These are phyloP conservation scores for Graphilbum ipis-grandicollis DNA, from an alignment of 2,329 filamentous ascomycete species.

Conservation along the genomic window DNA sequence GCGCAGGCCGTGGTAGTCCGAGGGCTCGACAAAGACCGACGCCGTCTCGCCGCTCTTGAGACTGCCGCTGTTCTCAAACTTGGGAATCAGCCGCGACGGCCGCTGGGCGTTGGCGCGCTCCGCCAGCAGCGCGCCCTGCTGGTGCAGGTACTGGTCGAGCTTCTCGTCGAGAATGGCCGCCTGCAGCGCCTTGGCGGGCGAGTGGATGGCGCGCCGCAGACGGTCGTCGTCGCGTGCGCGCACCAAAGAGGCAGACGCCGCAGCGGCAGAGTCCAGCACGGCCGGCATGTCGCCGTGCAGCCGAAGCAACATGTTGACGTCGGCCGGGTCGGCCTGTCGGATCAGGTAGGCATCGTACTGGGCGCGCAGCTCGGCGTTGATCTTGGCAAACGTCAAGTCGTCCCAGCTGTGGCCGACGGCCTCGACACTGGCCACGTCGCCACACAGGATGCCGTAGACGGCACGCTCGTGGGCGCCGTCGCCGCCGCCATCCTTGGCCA, in stretches of 20 bases:
- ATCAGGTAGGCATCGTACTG: slow-evolving; percentile 12
- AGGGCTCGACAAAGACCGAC: too few relatives aligned
- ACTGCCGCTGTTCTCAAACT: slow-evolving; percentile 15
- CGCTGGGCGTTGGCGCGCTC: slow-evolving; percentile 22
- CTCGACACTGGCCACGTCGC: slow-evolving; percentile 61
- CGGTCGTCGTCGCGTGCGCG: not conserved
- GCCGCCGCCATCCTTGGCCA: slow-evolving; percentile 43
- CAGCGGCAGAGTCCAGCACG: not conserved
- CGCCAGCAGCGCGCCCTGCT: slow-evolving; percentile 37
- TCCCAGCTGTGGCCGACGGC: slow-evolving; percentile 33
- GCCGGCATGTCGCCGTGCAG: slow-evolving; percentile 8
- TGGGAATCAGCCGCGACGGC: slow-evolving; percentile 25
- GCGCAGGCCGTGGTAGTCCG: slow-evolving; percentile 47
- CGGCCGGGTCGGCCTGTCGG: slow-evolving; percentile 7
- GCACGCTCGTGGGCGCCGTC: slow-evolving; percentile 49
- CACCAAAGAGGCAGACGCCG: not conserved
- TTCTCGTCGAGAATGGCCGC: slow-evolving; percentile 54
- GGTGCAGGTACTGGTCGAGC: slow-evolving; percentile 36
- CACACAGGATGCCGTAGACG: slow-evolving; percentile 79
- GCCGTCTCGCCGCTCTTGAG: slow-evolving; percentile 15
- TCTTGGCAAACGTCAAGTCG: slow-evolving; percentile 15
- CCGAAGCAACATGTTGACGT: slow-evolving; percentile 6
- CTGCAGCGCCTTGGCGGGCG: slow-evolving; percentile 60
- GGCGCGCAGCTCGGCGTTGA: slow-evolving; percentile 11
- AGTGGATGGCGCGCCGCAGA: slow-evolving; percentile 20